Conservation (phyloP, 2,329 filamentous ascomycete species). For the Nemania sp. region DNA sequence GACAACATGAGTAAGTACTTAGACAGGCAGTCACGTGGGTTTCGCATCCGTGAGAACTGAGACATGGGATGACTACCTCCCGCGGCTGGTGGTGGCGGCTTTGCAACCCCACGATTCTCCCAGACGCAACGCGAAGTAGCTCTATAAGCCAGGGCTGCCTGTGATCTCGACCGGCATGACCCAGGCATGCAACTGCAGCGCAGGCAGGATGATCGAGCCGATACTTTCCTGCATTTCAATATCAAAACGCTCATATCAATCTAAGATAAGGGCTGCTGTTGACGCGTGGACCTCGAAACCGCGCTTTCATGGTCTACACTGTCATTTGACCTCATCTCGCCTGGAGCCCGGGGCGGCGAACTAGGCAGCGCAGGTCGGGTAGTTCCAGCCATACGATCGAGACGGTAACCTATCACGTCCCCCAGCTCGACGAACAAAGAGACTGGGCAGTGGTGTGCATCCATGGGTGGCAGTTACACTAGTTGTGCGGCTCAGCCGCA, state of each 20-base stretch:
- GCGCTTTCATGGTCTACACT: too few species aligned
- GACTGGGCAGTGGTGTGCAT: too few species aligned
- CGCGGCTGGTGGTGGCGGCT: background rate
- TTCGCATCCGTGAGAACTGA: background rate
- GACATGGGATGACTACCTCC: background rate
- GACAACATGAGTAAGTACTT: too few species aligned
- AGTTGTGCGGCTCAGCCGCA: slow-evolving; percentile 10
- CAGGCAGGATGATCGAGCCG: background rate
- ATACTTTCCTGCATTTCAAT: background rate
- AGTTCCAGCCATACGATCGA: too few species aligned
- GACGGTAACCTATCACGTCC: too few species aligned
- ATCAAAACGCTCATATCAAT: background rate
- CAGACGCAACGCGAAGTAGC: too few species aligned
- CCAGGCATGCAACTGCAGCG: background rate
- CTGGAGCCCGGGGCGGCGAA: too few species aligned
- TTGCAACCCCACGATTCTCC: background rate
- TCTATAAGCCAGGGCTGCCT: background rate
- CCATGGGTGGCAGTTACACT: too few species aligned
- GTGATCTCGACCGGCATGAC: background rate
- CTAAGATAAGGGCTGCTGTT: background rate
- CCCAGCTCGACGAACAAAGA: too few species aligned
- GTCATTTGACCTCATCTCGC: too few species aligned
- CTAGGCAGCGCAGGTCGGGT: too few species aligned
- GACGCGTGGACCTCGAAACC: too few species aligned
- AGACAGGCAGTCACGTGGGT: background rate